Evolutionary conservation across 2,329 filamentous ascomycete species (phyloP).

Genomic region (Hypoxylon sp.): DNA sequence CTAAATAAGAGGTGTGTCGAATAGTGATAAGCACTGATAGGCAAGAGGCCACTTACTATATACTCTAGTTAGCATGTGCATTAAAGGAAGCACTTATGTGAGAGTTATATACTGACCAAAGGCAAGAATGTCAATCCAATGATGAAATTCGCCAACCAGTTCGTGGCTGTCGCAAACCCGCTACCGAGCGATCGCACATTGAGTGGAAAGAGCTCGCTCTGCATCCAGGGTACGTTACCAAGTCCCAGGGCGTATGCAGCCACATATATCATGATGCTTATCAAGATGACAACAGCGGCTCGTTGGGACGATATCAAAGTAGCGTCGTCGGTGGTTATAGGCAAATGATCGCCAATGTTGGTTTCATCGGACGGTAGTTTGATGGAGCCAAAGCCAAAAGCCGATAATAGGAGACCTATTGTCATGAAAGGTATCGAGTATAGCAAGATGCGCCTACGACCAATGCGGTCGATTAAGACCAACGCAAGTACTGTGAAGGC

Average conservation of each 20-base stretch:
- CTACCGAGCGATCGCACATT: slow-evolving; percentile 79
- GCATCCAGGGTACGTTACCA: slow-evolving; percentile 96
- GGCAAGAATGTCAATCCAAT: slow-evolving; percentile 89
- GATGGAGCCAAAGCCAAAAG: slow-evolving; percentile 77
- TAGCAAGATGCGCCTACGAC: slow-evolving; percentile 82
- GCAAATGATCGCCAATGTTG: slow-evolving; percentile 43
- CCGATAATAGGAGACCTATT: slow-evolving; percentile 75
- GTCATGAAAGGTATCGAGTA: slow-evolving; percentile 88
- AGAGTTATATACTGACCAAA: slow-evolving; percentile 66
- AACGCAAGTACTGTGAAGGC: slow-evolving; percentile 81
- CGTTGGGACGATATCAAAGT: slow-evolving; percentile 35
- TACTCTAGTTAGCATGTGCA: slow-evolving; percentile 17
- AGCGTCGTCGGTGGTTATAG: slow-evolving; percentile 6
- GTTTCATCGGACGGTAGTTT: slow-evolving; percentile 54
- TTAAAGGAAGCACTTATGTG: slow-evolving; percentile 57
- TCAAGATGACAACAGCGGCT: slow-evolving; percentile 71
- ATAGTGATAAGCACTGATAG: neutral
- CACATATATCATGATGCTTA: slow-evolving; percentile 85
- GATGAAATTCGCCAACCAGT: slow-evolving; percentile 88
- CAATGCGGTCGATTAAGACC: slow-evolving; percentile 80
- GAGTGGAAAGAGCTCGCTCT: slow-evolving; percentile 89
- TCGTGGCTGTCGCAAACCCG: slow-evolving; percentile 81
- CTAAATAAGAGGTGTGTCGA: neutral
- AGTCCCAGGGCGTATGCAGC: slow-evolving; percentile 87
- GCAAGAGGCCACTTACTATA: slow-evolving; percentile 35